Conservation (phyloP, 2,329 filamentous ascomycete genomes). For the Aspergillus ibericus region DNA sequence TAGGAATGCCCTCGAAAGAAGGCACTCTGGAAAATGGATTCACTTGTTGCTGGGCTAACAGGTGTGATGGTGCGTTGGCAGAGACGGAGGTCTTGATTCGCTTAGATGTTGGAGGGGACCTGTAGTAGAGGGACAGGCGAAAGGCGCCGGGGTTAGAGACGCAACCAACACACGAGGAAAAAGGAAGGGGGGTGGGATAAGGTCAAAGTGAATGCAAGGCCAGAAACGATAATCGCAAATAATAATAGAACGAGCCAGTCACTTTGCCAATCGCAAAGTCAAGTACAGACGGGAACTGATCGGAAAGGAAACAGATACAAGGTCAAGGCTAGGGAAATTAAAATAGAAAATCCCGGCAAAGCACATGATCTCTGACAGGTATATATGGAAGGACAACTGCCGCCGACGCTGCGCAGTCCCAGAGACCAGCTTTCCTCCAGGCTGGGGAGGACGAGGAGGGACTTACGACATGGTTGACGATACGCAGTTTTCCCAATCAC, state of each 20-base stretch:
- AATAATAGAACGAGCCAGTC: conserved; percentile 2
- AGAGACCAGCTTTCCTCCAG: background rate
- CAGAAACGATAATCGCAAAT: background rate
- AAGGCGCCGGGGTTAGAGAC: conserved; percentile 8
- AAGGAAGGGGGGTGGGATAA: conserved; percentile 10
- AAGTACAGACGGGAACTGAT: background rate
- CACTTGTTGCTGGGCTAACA: conserved; percentile 40
- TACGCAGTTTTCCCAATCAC: conserved; percentile 36
- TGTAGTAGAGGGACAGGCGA: conserved; percentile 20
- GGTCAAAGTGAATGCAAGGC: background rate
- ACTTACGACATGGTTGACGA: conserved; percentile 45
- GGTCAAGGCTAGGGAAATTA: background rate
- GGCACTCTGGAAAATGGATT: conserved; percentile 37
- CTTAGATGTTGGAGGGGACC: conserved; percentile 44
- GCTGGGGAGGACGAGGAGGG: conserved; percentile 20
- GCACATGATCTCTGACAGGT: conserved; percentile 1
- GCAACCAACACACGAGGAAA: conserved; percentile 1
- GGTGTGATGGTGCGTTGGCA: conserved; percentile 36
- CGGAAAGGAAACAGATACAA: background rate
- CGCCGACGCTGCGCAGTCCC: conserved; percentile 1
- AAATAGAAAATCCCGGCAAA: background rate
- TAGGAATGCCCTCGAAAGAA: conserved; percentile 42
- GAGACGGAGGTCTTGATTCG: conserved; percentile 43
- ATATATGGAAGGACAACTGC: conserved; percentile 4
- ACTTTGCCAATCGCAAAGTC: conserved; percentile 1